Conservation (phyloP, 140 eudicot genomes). For the Senecio squalidus region DNA sequence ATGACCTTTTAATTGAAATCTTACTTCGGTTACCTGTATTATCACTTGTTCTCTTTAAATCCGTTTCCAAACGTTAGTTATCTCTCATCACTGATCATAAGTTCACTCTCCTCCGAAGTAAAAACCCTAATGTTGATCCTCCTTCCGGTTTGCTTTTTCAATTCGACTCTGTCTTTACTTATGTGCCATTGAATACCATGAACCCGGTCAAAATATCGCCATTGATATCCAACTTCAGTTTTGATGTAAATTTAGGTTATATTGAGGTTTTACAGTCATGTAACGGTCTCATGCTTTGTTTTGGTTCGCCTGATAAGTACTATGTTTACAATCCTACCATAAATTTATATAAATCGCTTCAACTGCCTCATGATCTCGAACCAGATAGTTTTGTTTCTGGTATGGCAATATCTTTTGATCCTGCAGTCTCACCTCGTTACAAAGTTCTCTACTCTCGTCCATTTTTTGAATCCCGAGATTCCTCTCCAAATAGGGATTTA, state of each 20-base stretch:
- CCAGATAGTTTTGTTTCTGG: not conserved
- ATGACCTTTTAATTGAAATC: slow-evolving; percentile 2
- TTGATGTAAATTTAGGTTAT: not conserved
- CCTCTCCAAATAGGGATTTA: not conserved
- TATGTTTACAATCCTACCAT: not conserved
- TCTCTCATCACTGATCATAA: not conserved
- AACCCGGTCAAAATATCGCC: not conserved
- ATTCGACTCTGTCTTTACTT: too few species aligned
- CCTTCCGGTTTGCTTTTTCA: not conserved
- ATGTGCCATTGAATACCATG: not conserved
- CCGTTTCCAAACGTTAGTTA: not conserved
- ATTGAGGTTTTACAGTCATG: too few species aligned
- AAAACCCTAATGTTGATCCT: not conserved
- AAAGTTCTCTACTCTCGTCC: not conserved
- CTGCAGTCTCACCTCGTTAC: not conserved
- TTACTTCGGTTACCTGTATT: not conserved
- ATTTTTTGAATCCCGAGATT: too few species aligned
- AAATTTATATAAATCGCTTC: not conserved
- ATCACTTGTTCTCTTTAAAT: not conserved
- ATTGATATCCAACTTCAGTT: not conserved
- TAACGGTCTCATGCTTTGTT: too few species aligned
- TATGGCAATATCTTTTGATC: not conserved
- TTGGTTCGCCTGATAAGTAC: too few species aligned
- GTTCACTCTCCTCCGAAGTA: not conserved
- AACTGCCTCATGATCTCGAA: not conserved